Conservation (phyloP, 768 basidiomycete species). For the Lactifluus piperatus region DNA sequence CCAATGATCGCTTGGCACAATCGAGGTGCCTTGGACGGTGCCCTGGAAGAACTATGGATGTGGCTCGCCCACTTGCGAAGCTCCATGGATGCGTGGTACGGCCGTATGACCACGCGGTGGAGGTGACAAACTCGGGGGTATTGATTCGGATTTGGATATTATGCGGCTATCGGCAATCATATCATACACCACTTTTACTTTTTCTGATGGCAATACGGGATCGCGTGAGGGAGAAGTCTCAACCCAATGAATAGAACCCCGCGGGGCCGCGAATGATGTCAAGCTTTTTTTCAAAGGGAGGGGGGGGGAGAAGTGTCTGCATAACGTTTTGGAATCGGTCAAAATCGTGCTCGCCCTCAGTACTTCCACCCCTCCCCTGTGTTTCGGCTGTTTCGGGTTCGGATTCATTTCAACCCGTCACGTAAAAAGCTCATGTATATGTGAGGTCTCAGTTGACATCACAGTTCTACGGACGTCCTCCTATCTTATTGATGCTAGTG, state of each 20-base stretch:
- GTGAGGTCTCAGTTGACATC: background rate
- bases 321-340: too few relatives aligned
- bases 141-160: background rate
- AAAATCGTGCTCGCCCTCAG: background rate
- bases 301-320: too few relatives aligned
- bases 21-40: constrained; percentile 16
- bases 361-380: background rate
- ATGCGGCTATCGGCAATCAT: background rate
- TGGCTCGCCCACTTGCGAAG: constrained; percentile 15
- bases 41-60: constrained; percentile 18
- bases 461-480: background rate
- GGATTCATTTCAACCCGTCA: background rate
- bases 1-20: constrained; percentile 16
- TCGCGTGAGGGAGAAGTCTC: background rate
- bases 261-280: background rate
- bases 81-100: constrained; percentile 13
- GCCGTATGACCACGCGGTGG: constrained; percentile 10
- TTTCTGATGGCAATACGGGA: background rate
- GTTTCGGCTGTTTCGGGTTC: background rate
- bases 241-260: background rate
- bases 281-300: too few relatives aligned
- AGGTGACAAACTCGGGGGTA: constrained; percentile 5
- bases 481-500: too few relatives aligned
- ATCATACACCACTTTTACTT: background rate
- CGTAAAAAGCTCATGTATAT: background rate